Evolutionary conservation across 2,329 filamentous ascomycete species (phyloP), one percentile per base, ranked within the genome.

Genomic region (Xylaria sp.): DNA sequence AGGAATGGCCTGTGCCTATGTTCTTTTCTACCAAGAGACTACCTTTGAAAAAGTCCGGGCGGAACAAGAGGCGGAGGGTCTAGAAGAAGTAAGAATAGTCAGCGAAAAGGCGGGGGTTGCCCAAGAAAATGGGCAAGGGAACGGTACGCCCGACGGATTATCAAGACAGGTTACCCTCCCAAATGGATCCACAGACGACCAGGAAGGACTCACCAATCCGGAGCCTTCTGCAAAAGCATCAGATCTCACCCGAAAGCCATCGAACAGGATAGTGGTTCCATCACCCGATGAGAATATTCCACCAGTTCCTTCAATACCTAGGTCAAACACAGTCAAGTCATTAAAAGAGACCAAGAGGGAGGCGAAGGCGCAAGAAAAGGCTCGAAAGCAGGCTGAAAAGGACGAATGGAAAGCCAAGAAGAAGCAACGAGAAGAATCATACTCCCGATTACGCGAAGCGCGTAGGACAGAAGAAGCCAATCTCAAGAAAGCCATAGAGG

Each of bases 21-120:
- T 99, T 18, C 84, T 99, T 10, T 99, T 99, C 80, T 99, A 99
- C 81, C 96, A 98, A 79, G 95, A 99, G 80, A 98, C 89, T 2
- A 90, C 89, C 0, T 87, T 89, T 67, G 89, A 91, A 75, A 89
- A 89, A 75, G 86, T 90, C 62, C 83, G 87, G 69, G 90, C 90
- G 66, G 94, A 98, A 80, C 92, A 97, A 78, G 94, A 97, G 75
- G 91, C 89, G 56, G 94, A 97, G 79, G 91, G 91, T 12, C 81
- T 85, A 76, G 90, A 86, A 79, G 91, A 90, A 77, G 86, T 87
- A 64, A 84, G 84, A 76, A 80, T 88, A 74, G 85, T 86, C 64
- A 86, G 84, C 72, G 82, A 88, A 76, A 85, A 86, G 56, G 88
- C 88, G n/a, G 86, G 85, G 62, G 78, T 88, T 25, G 86, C 86